Evolutionary conservation across 441 rosid genomes (phyloP), one percentile per base, ranked within the genome.

Genomic region (Geranium incanum): DNA sequence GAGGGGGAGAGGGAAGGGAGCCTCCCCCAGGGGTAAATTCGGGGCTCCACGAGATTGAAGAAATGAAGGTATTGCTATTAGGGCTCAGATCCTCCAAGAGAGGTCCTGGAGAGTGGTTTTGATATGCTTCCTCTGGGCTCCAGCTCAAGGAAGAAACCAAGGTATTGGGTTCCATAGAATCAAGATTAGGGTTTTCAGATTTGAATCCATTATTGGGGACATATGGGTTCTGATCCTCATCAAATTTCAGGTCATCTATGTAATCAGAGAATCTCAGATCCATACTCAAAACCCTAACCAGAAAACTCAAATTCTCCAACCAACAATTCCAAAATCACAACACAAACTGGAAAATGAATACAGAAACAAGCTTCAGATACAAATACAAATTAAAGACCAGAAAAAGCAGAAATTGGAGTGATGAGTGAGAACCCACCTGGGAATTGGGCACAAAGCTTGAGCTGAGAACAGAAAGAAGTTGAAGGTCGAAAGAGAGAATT

Each of bases 231-330:
- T 79, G 74, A 72, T 73, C 69, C 55, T 70, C 84, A 62, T 83
- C 80, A 76, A 71, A 71, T 66, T 60, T 63, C 60, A 74, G 78
- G 68, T 74, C 78, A 18, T 70, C 37, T 13, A 76, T 19, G 11
- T 78, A 77, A 78, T 71, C 79, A 69, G 85, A 78, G 70, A 59
- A 70, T n/a, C 68, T 78, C 5, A 68, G 72, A 77, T 85, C 90
- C 86, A 83, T 83, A 23, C 37, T 21, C 15, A 19, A 23, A 23
- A 21, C 66, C 62, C 2, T 16, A 9, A 23, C 33, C 1, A 62
- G 11, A 62, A 62, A 23, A 4, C 66, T 23, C 13, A 62, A 23
- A 62, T 9, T 50, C 16, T n/a, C 23, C 8, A n/a, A 62, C 36
- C 66, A 62, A 21, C 37, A 62, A 62, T 50, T n/a, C 4, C 59